Evolutionary conservation across 2,329 filamentous ascomycete genomes (phyloP).

Genomic region (Aspergillus tubingensis): DNA sequence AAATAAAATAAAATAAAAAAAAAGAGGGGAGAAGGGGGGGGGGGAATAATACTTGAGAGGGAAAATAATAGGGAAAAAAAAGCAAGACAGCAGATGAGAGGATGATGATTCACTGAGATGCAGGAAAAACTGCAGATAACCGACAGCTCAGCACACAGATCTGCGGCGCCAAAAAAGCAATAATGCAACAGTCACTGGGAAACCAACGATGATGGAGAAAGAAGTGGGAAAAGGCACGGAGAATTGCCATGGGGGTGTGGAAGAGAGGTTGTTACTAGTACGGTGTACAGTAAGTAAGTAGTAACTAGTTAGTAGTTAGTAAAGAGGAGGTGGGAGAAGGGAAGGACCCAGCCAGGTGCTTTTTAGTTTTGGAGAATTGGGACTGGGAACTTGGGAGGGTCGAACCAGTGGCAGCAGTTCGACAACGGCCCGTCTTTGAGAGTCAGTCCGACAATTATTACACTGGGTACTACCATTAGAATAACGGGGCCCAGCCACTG

Average conservation of each 20-base stretch:
- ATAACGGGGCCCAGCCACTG: background rate
- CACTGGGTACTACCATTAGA: background rate
- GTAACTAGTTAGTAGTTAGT: too few species aligned
- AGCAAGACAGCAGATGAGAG: background rate
- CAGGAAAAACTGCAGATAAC: conserved; percentile 22
- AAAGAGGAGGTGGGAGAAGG: background rate
- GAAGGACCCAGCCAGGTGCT: conserved; percentile 1
- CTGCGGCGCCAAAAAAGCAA: conserved; percentile 17
- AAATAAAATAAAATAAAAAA: too few species aligned
- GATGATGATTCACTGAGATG: conserved; percentile 9
- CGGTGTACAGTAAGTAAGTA: background rate
- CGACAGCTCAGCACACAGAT: conserved; percentile 28
- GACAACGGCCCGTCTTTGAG: conserved; percentile 13
- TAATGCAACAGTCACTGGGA: conserved; percentile 9
- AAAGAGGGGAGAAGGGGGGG: background rate
- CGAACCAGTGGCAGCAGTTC: conserved; percentile 15
- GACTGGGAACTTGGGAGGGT: conserved; percentile 19
- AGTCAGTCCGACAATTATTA: background rate
- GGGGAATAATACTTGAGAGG: background rate
- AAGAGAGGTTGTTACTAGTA: too few species aligned
- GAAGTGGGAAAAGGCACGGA: background rate
- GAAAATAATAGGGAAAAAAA: background rate
- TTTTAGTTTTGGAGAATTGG: conserved; percentile 6
- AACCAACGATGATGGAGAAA: conserved; percentile 6
- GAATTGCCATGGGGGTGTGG: background rate